phyloP scores from a whole-genome alignment of 192 early-diverging fungal species.

The Funneliformis geosporum region DNA sequence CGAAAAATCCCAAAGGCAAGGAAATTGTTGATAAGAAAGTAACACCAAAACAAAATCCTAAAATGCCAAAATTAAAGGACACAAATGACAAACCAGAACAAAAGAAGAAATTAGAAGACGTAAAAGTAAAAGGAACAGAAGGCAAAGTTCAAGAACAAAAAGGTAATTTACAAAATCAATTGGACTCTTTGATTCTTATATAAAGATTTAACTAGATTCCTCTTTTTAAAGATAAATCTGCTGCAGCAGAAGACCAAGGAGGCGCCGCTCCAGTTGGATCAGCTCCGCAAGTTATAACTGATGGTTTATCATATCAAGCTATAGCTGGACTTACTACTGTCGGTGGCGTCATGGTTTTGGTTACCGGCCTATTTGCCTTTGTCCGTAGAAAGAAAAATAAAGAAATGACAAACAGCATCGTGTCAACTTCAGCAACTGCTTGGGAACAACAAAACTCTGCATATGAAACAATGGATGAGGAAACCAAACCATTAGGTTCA shows the following conservation, averaged over 20 bases:
- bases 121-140: no score
- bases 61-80: no score
- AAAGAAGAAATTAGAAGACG: neutral
- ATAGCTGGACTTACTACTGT: conserved; percentile 33
- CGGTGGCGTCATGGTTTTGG: conserved; percentile 37
- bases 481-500: conserved; percentile 43
- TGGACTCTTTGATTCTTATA: no score
- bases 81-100: neutral
- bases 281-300: neutral
- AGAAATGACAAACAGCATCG: conserved; percentile 38
- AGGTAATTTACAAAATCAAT: no score
- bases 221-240: neutral
- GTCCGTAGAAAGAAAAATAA: conserved; percentile 35
- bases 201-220: no score
- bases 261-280: neutral
- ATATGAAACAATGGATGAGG: conserved; percentile 38
- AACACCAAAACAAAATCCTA: no score
- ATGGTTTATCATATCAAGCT: neutral
- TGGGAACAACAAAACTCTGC: conserved; percentile 44
- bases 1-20: no score
- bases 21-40: no score
- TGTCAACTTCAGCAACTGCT: conserved; percentile 38
- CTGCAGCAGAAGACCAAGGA: neutral
- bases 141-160: no score
- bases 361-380: conserved; percentile 36